A percentile compares a stretch with the other conserved stretches of the same genome.
These are phyloP conservation scores for Diplodia seriata DNA, from an alignment of 2,329 filamentous ascomycete genomes.

Conservation along the genomic window DNA sequence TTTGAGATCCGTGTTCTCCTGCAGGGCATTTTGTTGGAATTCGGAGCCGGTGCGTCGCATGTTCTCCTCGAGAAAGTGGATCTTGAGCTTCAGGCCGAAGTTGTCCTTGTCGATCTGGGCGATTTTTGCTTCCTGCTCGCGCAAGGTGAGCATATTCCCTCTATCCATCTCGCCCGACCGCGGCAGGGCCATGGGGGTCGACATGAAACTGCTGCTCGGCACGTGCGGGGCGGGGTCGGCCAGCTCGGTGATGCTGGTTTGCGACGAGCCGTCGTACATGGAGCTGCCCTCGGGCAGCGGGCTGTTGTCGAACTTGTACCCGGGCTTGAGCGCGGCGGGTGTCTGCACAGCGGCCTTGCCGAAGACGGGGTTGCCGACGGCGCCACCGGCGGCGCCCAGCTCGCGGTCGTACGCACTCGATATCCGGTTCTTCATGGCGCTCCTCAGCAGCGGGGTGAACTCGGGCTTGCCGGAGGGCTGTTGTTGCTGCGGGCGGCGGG, in stretches of 20 bases:
- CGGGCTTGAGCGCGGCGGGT: constrained; percentile 68
- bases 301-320: constrained; percentile 72
- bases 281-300: constrained; percentile 81
- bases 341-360: constrained; percentile 59
- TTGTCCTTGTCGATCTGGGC: constrained; percentile 98
- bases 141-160: constrained; percentile 87
- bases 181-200: constrained; percentile 78
- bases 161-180: constrained; percentile 74
- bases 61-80: constrained; percentile 93
- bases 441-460: constrained; percentile 93
- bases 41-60: constrained; percentile 86
- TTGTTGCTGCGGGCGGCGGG: constrained; percentile 56
- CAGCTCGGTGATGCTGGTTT: constrained; percentile 43
- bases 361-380: constrained; percentile 38
- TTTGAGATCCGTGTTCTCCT: constrained; percentile 96
- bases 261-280: constrained; percentile 55
- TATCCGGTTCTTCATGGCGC: constrained; percentile 73
- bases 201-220: constrained; percentile 77
- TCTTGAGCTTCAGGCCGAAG: constrained; percentile 94
- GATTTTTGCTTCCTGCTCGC: constrained; percentile 92
- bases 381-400: constrained; percentile 48
- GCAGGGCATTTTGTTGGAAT: constrained; percentile 85
- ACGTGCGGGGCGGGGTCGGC: constrained; percentile 73
- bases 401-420: constrained; percentile 46
- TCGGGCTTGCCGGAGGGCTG: constrained; percentile 66